These are phyloP conservation scores for Collybia sordida DNA, from an alignment of 768 basidiomycete genomes.

Conservation along the genomic window DNA sequence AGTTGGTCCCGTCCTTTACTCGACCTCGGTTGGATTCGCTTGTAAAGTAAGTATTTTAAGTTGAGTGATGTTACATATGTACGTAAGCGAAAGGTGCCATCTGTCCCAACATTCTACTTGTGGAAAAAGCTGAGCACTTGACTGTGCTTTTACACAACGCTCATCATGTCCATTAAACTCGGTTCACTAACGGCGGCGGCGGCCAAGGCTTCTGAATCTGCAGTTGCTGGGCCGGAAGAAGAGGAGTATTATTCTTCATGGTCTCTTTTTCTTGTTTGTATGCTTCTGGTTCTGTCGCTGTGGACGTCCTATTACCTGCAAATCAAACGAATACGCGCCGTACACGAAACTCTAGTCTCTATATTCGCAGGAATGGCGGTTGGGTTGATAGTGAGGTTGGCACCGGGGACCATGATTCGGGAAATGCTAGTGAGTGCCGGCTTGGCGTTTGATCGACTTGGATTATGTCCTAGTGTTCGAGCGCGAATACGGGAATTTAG, in stretches of 20 bases:
- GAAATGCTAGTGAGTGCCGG: conserved; percentile 87
- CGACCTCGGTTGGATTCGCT: too few relatives aligned
- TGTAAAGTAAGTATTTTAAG: too few relatives aligned
- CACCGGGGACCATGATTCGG: conserved; percentile 91
- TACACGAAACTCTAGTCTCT: conserved; percentile 95
- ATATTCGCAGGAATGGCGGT: conserved; percentile 97
- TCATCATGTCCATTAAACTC: conserved; percentile 35
- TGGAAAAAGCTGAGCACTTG: conserved; percentile 17
- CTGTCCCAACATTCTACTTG: not conserved
- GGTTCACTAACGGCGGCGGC: conserved; percentile 33
- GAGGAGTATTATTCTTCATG: conserved; percentile 92
- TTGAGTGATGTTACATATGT: not conserved
- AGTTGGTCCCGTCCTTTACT: too few relatives aligned
- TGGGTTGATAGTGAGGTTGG: conserved; percentile 84
- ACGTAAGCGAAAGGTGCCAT: not conserved
- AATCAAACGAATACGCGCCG: conserved; percentile 91
- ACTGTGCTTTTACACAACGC: conserved; percentile 12
- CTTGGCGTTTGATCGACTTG: not conserved
- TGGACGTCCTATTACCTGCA: conserved; percentile 98
- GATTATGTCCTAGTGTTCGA: not conserved
- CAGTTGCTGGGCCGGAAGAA: conserved; percentile 55
- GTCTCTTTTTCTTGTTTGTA: conserved; percentile 91
- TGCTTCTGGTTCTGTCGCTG: conserved; percentile 90
- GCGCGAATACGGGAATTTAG: not conserved
- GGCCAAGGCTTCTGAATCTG: conserved; percentile 26